Evolutionary conservation across 768 basidiomycete species (phyloP).

Genomic region (Lentinula sp.): DNA sequence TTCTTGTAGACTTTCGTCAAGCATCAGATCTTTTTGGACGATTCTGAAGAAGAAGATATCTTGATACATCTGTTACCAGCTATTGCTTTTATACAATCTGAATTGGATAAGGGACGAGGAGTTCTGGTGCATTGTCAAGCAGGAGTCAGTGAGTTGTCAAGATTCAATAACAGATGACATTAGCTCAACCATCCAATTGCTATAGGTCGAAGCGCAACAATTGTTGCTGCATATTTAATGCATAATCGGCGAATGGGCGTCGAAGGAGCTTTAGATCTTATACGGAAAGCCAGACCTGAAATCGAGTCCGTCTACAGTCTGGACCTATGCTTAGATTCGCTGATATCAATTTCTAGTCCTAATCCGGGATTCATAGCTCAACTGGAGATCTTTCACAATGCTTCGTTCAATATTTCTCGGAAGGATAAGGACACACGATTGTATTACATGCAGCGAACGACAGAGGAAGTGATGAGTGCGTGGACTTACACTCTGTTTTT

Average conservation of each 20-base stretch:
- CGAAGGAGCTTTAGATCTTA: conserved; percentile 59
- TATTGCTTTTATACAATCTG: conserved; percentile 78
- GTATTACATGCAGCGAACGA: conserved; percentile 77
- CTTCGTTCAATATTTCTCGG: conserved; percentile 61
- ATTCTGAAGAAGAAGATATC: conserved; percentile 71
- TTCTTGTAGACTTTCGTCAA: conserved; percentile 67
- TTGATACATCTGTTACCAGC: conserved; percentile 72
- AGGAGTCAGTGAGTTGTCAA: conserved; percentile 64
- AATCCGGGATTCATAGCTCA: conserved; percentile 80
- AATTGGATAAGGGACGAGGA: conserved; percentile 67
- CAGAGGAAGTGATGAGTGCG: conserved; percentile 76
- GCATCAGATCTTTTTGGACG: conserved; percentile 75
- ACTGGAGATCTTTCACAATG: conserved; percentile 72
- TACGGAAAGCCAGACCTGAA: conserved; percentile 58
- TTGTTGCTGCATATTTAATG: conserved; percentile 90
- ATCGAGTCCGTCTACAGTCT: conserved; percentile 47
- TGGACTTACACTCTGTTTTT: conserved; percentile 9
- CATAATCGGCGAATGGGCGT: conserved; percentile 47
- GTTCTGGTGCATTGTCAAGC: conserved; percentile 90
- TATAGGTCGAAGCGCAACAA: conserved; percentile 75
- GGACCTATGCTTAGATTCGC: not conserved
- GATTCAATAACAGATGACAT: not conserved
- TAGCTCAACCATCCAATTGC: not conserved
- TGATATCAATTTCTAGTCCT: conserved; percentile 44
- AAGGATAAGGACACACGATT: conserved; percentile 67